phyloP scores from a whole-genome alignment of 2,329 filamentous ascomycete genomes.

The Thielaviopsis populi region DNA sequence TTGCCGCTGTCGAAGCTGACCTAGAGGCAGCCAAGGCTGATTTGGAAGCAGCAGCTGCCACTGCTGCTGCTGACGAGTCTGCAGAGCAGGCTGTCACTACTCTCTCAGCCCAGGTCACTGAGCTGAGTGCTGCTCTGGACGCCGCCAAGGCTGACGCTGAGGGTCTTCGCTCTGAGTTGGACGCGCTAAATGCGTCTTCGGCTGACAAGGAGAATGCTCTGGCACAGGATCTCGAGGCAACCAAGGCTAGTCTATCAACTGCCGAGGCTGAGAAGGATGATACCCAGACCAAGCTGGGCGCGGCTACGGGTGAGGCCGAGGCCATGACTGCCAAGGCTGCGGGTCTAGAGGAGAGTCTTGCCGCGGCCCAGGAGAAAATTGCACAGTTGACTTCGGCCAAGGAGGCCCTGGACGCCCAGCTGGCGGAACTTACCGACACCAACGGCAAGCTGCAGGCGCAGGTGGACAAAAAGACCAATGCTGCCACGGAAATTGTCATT shows the following conservation, averaged over 20 bases:
- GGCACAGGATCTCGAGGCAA: neutral
- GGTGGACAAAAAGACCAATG: conserved; percentile 9
- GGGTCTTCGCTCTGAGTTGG: conserved; percentile 9
- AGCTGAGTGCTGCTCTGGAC: conserved; percentile 5
- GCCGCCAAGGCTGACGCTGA: conserved; percentile 7
- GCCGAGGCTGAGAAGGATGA: conserved; percentile 8
- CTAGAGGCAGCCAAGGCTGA: conserved; percentile 2
- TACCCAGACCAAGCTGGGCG: conserved; percentile 5
- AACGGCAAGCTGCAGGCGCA: conserved; percentile 2
- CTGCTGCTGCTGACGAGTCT: neutral
- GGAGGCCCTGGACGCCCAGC: neutral
- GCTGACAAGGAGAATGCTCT: conserved; percentile 6
- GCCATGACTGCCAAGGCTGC: conserved; percentile 8
- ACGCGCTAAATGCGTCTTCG: neutral
- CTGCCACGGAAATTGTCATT: conserved; percentile 7
- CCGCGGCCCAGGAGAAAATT: conserved; percentile 3
- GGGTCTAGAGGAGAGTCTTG: conserved; percentile 7
- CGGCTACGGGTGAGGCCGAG: conserved; percentile 5
- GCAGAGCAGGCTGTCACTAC: neutral
- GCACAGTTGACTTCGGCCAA: conserved; percentile 10
- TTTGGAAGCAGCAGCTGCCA: conserved; percentile 2
- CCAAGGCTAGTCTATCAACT: conserved; percentile 1
- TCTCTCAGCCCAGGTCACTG: conserved; percentile 3
- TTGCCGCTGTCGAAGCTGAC: conserved; percentile 1
- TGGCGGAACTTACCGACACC: neutral